Evolutionary conservation across 805 yeast species (phyloP), one percentile per base, ranked within the genome.

Genomic region (Saccharomycopsis capsularis): DNA sequence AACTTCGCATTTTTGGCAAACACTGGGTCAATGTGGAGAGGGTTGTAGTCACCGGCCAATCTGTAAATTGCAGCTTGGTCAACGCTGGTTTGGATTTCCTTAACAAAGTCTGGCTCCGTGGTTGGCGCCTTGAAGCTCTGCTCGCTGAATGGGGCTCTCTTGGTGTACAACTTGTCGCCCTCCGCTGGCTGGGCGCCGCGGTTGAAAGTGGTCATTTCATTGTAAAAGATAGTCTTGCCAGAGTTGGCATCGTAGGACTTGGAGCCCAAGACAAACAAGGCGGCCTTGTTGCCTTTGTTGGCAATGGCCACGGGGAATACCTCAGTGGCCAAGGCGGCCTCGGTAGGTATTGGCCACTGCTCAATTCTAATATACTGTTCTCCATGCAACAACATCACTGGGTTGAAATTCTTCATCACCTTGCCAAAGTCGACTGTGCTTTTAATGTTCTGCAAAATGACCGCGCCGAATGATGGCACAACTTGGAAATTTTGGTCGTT

Each of bases 21-120:
- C 27, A 65, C 72, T 18, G 98, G 97, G 68, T 91, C 98, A 63
- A 91, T 82, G 70, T 90, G 99, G 59, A 91, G 75, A 52, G 99
- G 99, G 67, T 91, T 91, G 66, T 81, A 82, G 71, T 91, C 99
- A 47, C 96, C 98, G 53, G 91, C 82, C 53, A 91, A 72, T 64
- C 99, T 79, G 71, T 91, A 91, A 48, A 90, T 67, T 3, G 95
- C 87, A 41, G 97, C 97, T 65, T 81, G 88, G 64, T 89, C 85
- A 39, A 66, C 71, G 24, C 74, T 62, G 2, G 93, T 85, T 56
- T 74, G 67, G 59, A 78, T 74, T 39, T 73, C 76, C 41, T 67
- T 64, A 49, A 74, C 79, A 60, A 76, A 85, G 62, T 85, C 95
- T 4, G 96, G 93, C 23, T 65, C 64, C 22, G 75, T 64, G 91